Conservation (phyloP, 2,329 filamentous ascomycete species). For the Curvularia hawaiiensis region DNA sequence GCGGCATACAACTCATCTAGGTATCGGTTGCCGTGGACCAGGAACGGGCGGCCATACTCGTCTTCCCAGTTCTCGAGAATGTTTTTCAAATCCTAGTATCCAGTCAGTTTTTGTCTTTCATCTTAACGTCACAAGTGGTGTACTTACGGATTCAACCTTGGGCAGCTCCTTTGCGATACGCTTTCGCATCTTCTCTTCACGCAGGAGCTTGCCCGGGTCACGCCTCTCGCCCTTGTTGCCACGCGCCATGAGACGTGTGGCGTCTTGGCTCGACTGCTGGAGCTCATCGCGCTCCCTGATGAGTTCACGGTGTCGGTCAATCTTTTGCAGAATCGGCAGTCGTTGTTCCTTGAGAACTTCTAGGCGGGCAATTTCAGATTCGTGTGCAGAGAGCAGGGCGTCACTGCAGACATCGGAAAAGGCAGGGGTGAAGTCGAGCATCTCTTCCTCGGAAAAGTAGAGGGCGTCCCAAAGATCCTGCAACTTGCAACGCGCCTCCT, state of each 20-base stretch:
- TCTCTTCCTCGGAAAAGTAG: constrained; percentile 97
- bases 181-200: constrained; percentile 99
- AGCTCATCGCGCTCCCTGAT: constrained; percentile 87
- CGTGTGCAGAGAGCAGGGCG: constrained; percentile 90
- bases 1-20: constrained; percentile 79
- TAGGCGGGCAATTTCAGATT: constrained; percentile 83
- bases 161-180: constrained; percentile 94
- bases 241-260: constrained; percentile 87
- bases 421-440: constrained; percentile 96
- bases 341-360: constrained; percentile 86
- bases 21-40: constrained; percentile 91
- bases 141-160: constrained; percentile 72
- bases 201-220: constrained; percentile 88
- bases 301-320: constrained; percentile 82
- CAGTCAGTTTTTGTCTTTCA: constrained; percentile 1
- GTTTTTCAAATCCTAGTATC: constrained; percentile 67
- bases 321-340: constrained; percentile 77
- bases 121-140: background rate
- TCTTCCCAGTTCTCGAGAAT: constrained; percentile 88
- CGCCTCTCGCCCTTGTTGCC: constrained; percentile 92
- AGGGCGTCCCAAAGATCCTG: constrained; percentile 95
- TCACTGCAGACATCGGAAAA: constrained; percentile 98
- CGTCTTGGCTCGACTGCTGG: constrained; percentile 89
- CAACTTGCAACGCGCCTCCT: constrained; percentile 86
- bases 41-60: constrained; percentile 90